Base-by-base conservation (phyloP, 176 grass and related monocot species). In the Leersia perrieri region DNA sequence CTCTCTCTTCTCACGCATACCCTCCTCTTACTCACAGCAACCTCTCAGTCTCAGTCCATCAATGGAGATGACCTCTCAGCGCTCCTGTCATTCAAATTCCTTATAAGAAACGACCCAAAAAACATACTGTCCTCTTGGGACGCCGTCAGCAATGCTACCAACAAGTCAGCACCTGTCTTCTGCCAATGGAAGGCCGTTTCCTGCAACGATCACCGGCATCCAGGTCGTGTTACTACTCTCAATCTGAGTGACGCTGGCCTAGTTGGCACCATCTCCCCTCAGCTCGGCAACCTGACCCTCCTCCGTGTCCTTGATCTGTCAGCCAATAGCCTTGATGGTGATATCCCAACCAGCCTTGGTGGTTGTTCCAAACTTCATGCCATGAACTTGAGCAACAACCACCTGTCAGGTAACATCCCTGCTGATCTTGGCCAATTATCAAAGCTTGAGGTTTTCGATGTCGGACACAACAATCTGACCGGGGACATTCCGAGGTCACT, bases 11-110 rank as follows among this genome's bases (percentile, higher is more conserved):
- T 58, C 33, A 57, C 60, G 15, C 76, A 80, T 39, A 25, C 22
- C 58, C 15, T 49, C 45, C 27, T 80, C 29, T 80, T 86, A 0
- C 9, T 74, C 34, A 9, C 44, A 74, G 41, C 84, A 18, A 86
- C 2, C 44, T 63, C 84, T 58, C 33, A 31, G 32, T 63, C 84
- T 58, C 33, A 31, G 32, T 28, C 76, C 33, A 57, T 27, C 63
- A 51, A 20, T 11, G 23, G 11, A 2, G 10, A 3, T 0, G 84
- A 86, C 32, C 70, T 42, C 9, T 15, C 7, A 0, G 84, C 34
- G 1, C 84, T 80, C 12, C 30, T 86, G 22, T 80, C 44, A 0
- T 40, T 80, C 76, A 86, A 86, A 86, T 86, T 76, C 76, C 47
- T 57, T 26, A 80, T 80, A 27, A 39, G 5, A 13, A 42, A 18